phyloP scores from a whole-genome alignment of 768 basidiomycete genomes.

The Boletus rubescentipes region DNA sequence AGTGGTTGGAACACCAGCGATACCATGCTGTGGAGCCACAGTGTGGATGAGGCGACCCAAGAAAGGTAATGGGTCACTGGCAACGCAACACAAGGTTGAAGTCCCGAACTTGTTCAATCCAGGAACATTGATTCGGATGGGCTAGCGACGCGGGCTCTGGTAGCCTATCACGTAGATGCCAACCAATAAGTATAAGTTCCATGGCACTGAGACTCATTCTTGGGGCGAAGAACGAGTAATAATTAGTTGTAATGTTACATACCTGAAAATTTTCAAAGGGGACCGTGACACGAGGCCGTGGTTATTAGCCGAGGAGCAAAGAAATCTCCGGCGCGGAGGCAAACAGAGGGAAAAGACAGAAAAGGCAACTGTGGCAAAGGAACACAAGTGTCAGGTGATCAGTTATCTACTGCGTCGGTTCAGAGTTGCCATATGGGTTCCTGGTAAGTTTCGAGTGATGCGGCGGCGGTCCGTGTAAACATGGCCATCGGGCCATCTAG shows the following conservation, averaged over 20 bases:
- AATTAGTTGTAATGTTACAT: conserved; percentile 3
- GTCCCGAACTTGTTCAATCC: conserved; percentile 12
- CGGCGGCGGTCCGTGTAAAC: conserved; percentile 6
- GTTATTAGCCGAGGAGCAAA: conserved; percentile 20
- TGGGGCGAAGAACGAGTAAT: neutral
- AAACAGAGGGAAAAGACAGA: conserved; percentile 7
- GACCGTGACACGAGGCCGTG: conserved; percentile 12
- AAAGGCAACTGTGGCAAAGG: conserved; percentile 13
- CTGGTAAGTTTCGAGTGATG: conserved; percentile 14
- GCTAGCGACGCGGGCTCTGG: neutral
- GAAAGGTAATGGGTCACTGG: conserved; percentile 15
- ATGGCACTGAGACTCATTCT: neutral
- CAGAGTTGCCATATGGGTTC: conserved; percentile 17
- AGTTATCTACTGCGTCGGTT: conserved; percentile 8
- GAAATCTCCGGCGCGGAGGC: conserved; percentile 21
- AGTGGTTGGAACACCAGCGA: neutral
- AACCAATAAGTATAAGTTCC: neutral
- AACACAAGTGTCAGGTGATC: conserved; percentile 16
- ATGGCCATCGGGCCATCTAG: conserved; percentile 15
- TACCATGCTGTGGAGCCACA: neutral
- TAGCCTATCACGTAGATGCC: neutral
- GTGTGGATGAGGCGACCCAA: conserved; percentile 8
- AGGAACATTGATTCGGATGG: conserved; percentile 11
- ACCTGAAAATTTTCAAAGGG: conserved; percentile 10
- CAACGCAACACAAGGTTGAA: conserved; percentile 23